Evolutionary conservation across 2,329 filamentous ascomycete genomes (phyloP).

Genomic region (Alternaria infectoria): DNA sequence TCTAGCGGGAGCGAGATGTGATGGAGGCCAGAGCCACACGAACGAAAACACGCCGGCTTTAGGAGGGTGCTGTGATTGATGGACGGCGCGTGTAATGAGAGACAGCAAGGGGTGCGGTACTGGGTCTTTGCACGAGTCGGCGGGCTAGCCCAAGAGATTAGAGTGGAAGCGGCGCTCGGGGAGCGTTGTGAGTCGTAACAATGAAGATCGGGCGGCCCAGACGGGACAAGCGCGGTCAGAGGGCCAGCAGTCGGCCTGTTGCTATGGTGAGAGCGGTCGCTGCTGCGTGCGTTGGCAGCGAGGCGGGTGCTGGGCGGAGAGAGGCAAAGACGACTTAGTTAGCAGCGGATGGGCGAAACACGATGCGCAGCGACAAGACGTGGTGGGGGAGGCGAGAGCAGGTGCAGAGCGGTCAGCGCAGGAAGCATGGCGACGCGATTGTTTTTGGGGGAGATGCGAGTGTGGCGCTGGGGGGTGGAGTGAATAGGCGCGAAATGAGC

Average conservation of each 20-base stretch:
- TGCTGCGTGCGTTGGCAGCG: slow-evolving; percentile 46
- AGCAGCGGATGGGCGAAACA: slow-evolving; percentile 19
- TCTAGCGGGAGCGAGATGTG: slow-evolving; percentile 30
- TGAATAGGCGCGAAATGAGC: slow-evolving; percentile 38
- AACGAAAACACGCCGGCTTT: slow-evolving; percentile 25
- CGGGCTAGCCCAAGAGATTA: slow-evolving; percentile 46
- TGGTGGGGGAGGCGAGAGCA: slow-evolving; percentile 11
- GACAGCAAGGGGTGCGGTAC: slow-evolving; percentile 32
- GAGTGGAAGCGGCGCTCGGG: slow-evolving; percentile 42
- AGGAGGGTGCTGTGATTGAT: slow-evolving; percentile 36
- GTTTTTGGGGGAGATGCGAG: slow-evolving; percentile 16
- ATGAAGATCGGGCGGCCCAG: slow-evolving; percentile 41
- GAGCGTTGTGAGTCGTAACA: slow-evolving; percentile 42
- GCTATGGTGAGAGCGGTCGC: slow-evolving; percentile 48
- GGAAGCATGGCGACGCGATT: slow-evolving; percentile 27
- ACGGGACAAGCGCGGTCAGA: slow-evolving; percentile 34
- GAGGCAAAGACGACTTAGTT: slow-evolving; percentile 15
- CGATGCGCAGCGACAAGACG: slow-evolving; percentile 9
- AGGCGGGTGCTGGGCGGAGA: slow-evolving; percentile 23
- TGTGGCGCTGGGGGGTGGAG: slow-evolving; percentile 20
- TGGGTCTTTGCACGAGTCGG: slow-evolving; percentile 48
- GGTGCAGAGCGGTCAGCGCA: slow-evolving; percentile 23
- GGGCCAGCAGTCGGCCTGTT: slow-evolving; percentile 46
- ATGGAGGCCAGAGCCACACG: slow-evolving; percentile 29
- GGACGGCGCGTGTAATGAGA: slow-evolving; percentile 34